Evolutionary conservation across 495 filamentous ascomycete species (phyloP).

Genomic region (Neurospora sp.): DNA sequence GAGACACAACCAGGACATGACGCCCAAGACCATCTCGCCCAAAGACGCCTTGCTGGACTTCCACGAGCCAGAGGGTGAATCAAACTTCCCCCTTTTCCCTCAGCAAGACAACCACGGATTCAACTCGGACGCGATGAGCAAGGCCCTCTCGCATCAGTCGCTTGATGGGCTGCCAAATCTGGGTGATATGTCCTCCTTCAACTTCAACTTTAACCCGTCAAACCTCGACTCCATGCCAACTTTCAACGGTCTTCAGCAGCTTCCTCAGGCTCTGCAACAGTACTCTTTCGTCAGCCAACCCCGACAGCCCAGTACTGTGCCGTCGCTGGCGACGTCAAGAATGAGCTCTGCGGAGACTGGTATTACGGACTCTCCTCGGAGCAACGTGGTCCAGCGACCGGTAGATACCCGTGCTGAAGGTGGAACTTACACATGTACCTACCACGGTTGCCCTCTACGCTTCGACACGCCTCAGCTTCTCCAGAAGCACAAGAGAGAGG

Average conservation of each 20-base stretch:
- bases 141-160: slow-evolving; percentile 22
- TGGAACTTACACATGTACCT: slow-evolving; percentile 92
- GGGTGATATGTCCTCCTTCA: slow-evolving; percentile 28
- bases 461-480: slow-evolving; percentile 81
- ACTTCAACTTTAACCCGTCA: slow-evolving; percentile 1
- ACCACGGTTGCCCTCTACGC: slow-evolving; percentile 78
- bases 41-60: slow-evolving; percentile 89
- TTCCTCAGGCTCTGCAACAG: slow-evolving; percentile 28
- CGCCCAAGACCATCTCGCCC: slow-evolving; percentile 86
- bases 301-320: slow-evolving; percentile 36
- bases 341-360: slow-evolving; percentile 32
- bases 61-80: slow-evolving; percentile 58
- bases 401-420: slow-evolving; percentile 57
- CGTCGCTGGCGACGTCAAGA: slow-evolving; percentile 31
- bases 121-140: slow-evolving; percentile 20
- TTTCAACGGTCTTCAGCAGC: neutral
- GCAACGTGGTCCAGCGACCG: slow-evolving; percentile 40
- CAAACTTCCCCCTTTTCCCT: slow-evolving; percentile 61
- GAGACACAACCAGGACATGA: slow-evolving; percentile 34
- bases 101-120: slow-evolving; percentile 25
- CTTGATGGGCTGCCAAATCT: slow-evolving; percentile 33
- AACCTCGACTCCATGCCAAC: slow-evolving; percentile 30
- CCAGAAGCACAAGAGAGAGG: slow-evolving; percentile 93
- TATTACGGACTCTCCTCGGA: slow-evolving; percentile 14
- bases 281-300: slow-evolving; percentile 45